These are phyloP conservation scores for Schwanniomyces yamadae DNA, from an alignment of 805 yeast species.

Conservation along the genomic window DNA sequence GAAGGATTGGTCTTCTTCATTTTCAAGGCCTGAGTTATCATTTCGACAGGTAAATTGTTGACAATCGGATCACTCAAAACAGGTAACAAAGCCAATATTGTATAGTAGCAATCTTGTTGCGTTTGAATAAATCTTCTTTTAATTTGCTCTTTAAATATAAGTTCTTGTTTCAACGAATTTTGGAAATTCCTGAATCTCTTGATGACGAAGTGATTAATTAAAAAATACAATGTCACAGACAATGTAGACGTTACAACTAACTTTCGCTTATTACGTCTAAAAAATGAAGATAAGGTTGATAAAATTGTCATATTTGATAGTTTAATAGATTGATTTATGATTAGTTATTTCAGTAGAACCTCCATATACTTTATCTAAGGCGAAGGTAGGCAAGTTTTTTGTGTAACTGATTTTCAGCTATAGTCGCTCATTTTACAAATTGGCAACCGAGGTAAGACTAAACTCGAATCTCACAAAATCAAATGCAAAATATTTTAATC, in stretches of 20 bases:
- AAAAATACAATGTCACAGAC: slow-evolving; percentile 34
- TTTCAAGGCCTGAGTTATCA: slow-evolving; percentile 67
- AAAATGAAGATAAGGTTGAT: slow-evolving; percentile 38
- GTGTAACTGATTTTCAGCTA: no score
- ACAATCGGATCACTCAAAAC: slow-evolving; percentile 66
- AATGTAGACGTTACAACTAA: slow-evolving; percentile 33
- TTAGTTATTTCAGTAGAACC: not conserved
- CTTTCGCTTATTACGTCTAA: slow-evolving; percentile 40
- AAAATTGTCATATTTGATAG: slow-evolving; percentile 35
- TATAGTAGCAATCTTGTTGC: slow-evolving; percentile 83
- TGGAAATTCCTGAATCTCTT: slow-evolving; percentile 40
- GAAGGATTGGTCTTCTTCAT: slow-evolving; percentile 45
- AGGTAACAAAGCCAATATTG: slow-evolving; percentile 79
- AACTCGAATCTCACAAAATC: no score
- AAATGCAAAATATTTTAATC: no score
- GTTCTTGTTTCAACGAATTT: slow-evolving; percentile 38
- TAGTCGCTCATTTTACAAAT: no score
- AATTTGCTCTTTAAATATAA: slow-evolving; percentile 49
- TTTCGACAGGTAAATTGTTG: slow-evolving; percentile 65
- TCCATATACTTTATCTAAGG: not conserved
- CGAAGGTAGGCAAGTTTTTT: not conserved
- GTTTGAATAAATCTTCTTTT: slow-evolving; percentile 86
- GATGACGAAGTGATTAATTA: slow-evolving; percentile 39
- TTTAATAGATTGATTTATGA: not conserved
- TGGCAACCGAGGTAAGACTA: no score